Evolutionary conservation across 768 basidiomycete genomes (phyloP).

Genomic region (Dioszegia aurantiaca): DNA sequence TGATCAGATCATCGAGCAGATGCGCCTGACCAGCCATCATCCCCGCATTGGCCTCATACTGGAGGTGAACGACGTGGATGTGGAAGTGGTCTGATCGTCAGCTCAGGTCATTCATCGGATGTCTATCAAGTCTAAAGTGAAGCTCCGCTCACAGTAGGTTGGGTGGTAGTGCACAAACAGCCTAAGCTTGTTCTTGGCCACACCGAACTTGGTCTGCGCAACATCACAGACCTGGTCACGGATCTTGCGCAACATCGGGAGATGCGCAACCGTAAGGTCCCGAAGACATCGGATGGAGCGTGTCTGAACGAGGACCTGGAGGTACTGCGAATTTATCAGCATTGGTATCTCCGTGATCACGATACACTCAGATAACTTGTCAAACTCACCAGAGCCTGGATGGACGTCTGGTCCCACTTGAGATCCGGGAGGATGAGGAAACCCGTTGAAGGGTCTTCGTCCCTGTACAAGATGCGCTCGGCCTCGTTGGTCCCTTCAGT

Average conservation of each 20-base stretch:
- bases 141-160: constrained; percentile 70
- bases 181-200: constrained; percentile 63
- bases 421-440: constrained; percentile 89
- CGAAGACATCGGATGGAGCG: constrained; percentile 67
- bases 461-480: constrained; percentile 67
- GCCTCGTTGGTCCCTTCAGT: constrained; percentile 72
- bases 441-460: constrained; percentile 56
- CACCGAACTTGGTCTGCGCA: constrained; percentile 65
- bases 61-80: constrained; percentile 81
- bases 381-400: constrained; percentile 60
- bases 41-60: constrained; percentile 63
- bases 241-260: constrained; percentile 68
- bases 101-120: too few relatives aligned
- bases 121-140: background rate
- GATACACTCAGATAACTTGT: background rate
- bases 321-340: constrained; percentile 58
- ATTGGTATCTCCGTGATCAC: background rate
- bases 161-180: constrained; percentile 94
- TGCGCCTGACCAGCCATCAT: constrained; percentile 88
- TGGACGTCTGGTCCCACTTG: constrained; percentile 85
- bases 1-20: constrained; percentile 86
- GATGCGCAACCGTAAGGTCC: constrained; percentile 66
- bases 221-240: constrained; percentile 59
- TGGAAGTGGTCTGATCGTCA: constrained; percentile 79
- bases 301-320: constrained; percentile 71